Conservation (phyloP, 2,329 filamentous ascomycete genomes). For the Verticillium alfalfae region DNA sequence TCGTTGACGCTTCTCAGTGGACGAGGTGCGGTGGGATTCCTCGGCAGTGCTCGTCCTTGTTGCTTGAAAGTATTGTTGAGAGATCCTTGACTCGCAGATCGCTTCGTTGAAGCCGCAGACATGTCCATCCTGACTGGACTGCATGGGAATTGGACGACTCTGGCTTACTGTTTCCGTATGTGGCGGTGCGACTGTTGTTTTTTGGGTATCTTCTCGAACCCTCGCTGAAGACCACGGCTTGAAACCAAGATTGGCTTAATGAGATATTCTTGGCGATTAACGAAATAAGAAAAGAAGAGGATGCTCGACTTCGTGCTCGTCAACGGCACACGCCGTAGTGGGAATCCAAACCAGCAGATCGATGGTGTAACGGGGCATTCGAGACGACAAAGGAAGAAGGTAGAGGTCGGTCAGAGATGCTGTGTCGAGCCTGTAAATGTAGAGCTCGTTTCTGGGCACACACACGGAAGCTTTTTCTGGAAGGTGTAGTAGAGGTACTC, state of each 20-base stretch:
- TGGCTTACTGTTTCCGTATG: too few relatives aligned
- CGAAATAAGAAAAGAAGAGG: neutral
- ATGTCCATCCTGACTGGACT: constrained; percentile 16
- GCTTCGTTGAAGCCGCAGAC: constrained; percentile 4
- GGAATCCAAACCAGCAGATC: neutral
- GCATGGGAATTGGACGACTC: constrained; percentile 16
- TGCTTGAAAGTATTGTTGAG: constrained; percentile 24
- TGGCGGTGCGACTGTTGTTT: too few relatives aligned
- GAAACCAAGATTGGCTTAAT: neutral
- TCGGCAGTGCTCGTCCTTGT: constrained; percentile 5
- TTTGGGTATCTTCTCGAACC: too few relatives aligned
- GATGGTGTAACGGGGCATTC: neutral
- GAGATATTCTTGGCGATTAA: constrained; percentile 6
- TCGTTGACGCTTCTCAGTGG: constrained; percentile 39
- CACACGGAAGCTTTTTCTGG: too few relatives aligned
- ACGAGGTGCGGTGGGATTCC: constrained; percentile 18
- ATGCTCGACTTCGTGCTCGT: neutral
- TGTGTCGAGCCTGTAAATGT: too few relatives aligned
- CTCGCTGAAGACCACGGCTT: neutral
- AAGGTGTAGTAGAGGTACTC: too few relatives aligned
- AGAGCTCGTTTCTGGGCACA: too few relatives aligned
- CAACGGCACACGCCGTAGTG: neutral
- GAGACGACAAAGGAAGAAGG: neutral
- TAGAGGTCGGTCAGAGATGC: neutral
- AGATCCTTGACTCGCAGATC: constrained; percentile 33